Evolutionary conservation across 345 rosid genomes (phyloP), one percentile per base, ranked within the genome.

Genomic region (Citrus maxima): DNA sequence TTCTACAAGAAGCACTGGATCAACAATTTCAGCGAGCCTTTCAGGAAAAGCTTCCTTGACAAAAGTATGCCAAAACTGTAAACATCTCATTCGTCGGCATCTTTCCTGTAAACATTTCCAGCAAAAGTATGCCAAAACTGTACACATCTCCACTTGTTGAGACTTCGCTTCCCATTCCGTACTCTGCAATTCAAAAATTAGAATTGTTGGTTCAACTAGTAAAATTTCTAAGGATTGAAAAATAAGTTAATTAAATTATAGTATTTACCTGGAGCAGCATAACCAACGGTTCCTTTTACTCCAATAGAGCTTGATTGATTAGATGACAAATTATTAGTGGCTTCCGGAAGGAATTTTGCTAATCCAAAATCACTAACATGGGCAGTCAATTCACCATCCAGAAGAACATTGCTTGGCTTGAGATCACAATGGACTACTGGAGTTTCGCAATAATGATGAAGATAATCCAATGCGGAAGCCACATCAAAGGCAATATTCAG

Each of bases 101-200:
- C 72, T 76, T 69, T 32, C 86, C 67, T 0, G 83, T 75, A 49
- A 87, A 69, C 72, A 77, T 66, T 79, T 87, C 83, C 10, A 82
- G 28, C 69, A 84, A 60, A 1, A 87, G 70, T 6, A 87, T 80
- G 2, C 87, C 86, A 60, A 49, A 87, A 32, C 85, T 82, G 21
- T 82, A 79, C 32, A 87, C 77, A 70, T 87, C 84, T 0, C 87
- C 86, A 4, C n/a, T 5, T 0, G 67, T 72, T 19, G 86, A 80
- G 5, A 73, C 73, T 16, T 16, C 66, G 1, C 79, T 77, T 10
- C 89, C 40, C 35, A 34, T 4, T 34, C 35, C 35, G 34, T 32
- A 32, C 34, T 32, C 34, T 32, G 34, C 34, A 32, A 32, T 32
- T 32, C 0, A 0, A 3, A 32, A 32, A 32, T 4, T 32, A 32